phyloP scores from a whole-genome alignment of 2,329 filamentous ascomycete genomes.

The Pseudocercospora fijiensis region DNA sequence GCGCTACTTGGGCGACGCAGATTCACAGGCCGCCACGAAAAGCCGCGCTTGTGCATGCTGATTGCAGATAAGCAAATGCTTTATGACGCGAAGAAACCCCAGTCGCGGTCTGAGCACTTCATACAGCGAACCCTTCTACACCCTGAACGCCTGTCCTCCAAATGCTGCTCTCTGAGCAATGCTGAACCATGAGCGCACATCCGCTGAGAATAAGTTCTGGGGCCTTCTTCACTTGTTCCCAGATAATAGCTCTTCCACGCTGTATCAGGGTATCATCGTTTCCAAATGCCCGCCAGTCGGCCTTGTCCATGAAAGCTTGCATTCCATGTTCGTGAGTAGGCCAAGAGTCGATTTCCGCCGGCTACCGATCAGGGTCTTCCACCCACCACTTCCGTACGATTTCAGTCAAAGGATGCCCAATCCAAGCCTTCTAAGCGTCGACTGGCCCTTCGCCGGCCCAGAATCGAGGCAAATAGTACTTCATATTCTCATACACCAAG shows the following conservation, averaged over 20 bases:
- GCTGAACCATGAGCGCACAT: too few species aligned
- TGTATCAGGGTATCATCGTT: neutral
- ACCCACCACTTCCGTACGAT: conserved; percentile 2
- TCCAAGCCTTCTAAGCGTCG: conserved; percentile 8
- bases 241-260: neutral
- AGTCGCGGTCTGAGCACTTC: conserved; percentile 5
- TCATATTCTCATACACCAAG: conserved; percentile 92
- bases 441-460: conserved; percentile 18
- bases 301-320: neutral
- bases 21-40: too few species aligned
- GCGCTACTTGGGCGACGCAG: neutral
- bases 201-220: too few species aligned
- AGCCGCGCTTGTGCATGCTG: neutral
- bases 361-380: neutral
- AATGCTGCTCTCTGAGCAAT: neutral
- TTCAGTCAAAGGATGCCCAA: conserved; percentile 1
- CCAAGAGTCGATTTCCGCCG: neutral
- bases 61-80: neutral
- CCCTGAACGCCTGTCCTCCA: neutral
- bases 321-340: neutral
- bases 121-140: neutral
- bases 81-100: neutral
- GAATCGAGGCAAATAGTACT: conserved; percentile 61
- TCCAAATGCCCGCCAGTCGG: neutral
- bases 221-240: neutral